Conservation (phyloP, 1,284 basidiomycete genomes). For the Puccinia polysora region DNA sequence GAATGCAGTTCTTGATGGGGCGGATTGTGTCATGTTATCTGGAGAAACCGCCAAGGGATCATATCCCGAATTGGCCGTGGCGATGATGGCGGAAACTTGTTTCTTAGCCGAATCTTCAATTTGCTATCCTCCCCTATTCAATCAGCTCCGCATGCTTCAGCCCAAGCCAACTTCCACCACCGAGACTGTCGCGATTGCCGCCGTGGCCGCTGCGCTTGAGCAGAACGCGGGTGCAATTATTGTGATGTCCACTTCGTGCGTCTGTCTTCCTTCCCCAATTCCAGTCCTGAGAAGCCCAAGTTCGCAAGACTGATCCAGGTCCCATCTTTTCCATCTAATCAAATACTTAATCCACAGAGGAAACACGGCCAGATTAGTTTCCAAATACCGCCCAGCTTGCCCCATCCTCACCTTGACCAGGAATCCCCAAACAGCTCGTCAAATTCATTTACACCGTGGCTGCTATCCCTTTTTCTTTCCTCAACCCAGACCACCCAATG, state of each 20-base stretch:
- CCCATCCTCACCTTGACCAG: constrained; percentile 97
- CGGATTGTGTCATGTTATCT: constrained; percentile 97
- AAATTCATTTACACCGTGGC: constrained; percentile 93
- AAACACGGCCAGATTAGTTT: constrained; percentile 89
- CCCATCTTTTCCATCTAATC: neutral
- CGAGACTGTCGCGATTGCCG: constrained; percentile 88
- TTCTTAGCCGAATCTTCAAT: constrained; percentile 87
- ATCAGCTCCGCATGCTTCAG: constrained; percentile 67
- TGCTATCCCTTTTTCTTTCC: constrained; percentile 97
- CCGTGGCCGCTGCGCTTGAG: constrained; percentile 88
- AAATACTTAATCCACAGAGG: constrained; percentile 59
- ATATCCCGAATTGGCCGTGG: constrained; percentile 70
- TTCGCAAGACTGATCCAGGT: no score
- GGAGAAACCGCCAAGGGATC: constrained; percentile 94
- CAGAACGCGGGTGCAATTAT: constrained; percentile 90
- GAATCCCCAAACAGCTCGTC: constrained; percentile 89
- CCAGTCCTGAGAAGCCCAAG: neutral
- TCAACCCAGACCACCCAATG: constrained; percentile 78
- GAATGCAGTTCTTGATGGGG: constrained; percentile 92
- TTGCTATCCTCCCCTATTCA: constrained; percentile 85
- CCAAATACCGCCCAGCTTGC: constrained; percentile 90
- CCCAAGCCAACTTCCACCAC: constrained; percentile 81
- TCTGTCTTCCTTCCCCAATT: neutral
- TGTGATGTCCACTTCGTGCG: constrained; percentile 73
- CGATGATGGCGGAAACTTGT: constrained; percentile 99